Base-by-base conservation (phyloP, 2,329 filamentous ascomycete genomes). In the Grosmannia clavigera region DNA sequence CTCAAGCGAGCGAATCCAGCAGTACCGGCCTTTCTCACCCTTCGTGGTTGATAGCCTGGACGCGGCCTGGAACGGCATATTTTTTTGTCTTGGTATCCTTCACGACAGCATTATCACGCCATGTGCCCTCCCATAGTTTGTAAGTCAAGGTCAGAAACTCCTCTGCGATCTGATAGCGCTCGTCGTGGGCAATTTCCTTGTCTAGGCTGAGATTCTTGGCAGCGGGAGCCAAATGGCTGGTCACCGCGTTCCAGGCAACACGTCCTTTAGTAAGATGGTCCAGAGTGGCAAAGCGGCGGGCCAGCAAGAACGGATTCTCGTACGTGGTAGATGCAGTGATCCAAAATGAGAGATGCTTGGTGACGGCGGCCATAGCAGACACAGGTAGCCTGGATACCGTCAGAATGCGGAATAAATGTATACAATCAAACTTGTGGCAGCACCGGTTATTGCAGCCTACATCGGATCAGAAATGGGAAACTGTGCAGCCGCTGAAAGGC, bases 181-280 rank as follows among this genome's bases (percentile, higher is more conserved):
- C 59, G 60, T 66, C 66, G 58, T 67, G 66, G 10, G 60, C 59
- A 22, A 64, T 51, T 12, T 62, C 48, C 51, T 60, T 50, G 0
- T 59, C 55, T 14, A 61, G 59, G 31, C 66, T 62, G 7, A 67
- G 57, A 3, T 61, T 61, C 14, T 38, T 51, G 3, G 66, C 65
- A 0, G 63, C 60, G 33, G 56, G 55, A 38, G 61, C 60, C 46
- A 58, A 60, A 43, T 59, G 61, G 58, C 60, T 62, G 4, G 66
- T 66, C 14, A 67, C 65, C 5, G 64, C 57, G 54, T 66, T 67
- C 65, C 65, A 67, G 5, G 60, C 62, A n/a, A 63, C 52, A n/a
- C 64, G 61, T 55, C 64, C 64, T 19, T 56, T 51, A 12, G 63
- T 63, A 5, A 65, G 25, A 31, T 65, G 64, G 60, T 65, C 64